phyloP scores from a whole-genome alignment of 371 early-diverging fungal species.

The Enteropsectra breve region DNA sequence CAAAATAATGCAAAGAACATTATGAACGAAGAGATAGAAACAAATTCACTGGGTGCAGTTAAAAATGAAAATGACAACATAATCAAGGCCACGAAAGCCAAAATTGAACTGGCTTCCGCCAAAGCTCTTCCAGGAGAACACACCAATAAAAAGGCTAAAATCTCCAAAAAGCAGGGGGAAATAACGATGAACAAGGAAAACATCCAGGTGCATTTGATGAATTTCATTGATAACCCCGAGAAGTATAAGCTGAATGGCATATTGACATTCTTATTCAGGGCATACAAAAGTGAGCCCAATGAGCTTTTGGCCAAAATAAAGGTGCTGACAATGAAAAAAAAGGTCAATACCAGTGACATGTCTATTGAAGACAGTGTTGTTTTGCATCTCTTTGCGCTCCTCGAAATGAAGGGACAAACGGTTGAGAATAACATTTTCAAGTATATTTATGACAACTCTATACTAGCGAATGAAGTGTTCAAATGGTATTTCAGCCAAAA shows the following conservation, averaged over 20 bases:
- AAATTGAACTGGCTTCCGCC: too few species aligned
- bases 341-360: not conserved
- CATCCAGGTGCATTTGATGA: slow-evolving; percentile 8
- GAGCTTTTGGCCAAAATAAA: slow-evolving; percentile 24
- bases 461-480: not conserved
- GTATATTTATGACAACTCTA: not conserved
- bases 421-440: not conserved
- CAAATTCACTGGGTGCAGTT: too few species aligned
- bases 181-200: not conserved
- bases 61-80: too few species aligned
- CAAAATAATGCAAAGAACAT: too few species aligned
- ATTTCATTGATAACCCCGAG: slow-evolving; percentile 9
- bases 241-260: slow-evolving; percentile 8
- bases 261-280: slow-evolving; percentile 5
- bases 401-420: not conserved
- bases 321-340: slow-evolving; percentile 16
- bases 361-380: not conserved
- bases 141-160: too few species aligned
- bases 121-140: too few species aligned
- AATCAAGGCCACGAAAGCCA: too few species aligned
- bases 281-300: not conserved
- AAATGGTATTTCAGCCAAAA: not conserved
- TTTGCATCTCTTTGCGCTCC: not conserved
- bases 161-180: not conserved
- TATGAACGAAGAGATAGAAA: too few species aligned